Percentiles rank a stretch among this genome's conserved stretches.
Evolutionary conservation across 2,329 filamentous ascomycete genomes (phyloP).

Genomic region (Fusarium temperatum): DNA sequence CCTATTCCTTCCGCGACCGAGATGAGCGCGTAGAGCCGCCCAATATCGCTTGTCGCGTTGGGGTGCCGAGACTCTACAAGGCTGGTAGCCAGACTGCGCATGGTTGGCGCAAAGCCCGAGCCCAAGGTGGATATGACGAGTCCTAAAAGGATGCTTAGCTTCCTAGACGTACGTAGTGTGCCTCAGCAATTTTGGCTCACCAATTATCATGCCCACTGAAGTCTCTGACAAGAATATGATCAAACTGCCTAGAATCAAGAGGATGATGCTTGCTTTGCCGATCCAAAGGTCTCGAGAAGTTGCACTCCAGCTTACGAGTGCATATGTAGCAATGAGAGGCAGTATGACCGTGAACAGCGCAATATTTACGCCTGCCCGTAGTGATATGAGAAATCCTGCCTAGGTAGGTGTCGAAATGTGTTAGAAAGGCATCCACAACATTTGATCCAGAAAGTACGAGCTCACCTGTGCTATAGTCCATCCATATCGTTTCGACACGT

Average conservation of each 20-base stretch:
- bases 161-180: background rate
- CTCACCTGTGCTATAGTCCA: background rate
- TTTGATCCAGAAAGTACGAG: background rate
- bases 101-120: background rate
- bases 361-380: background rate
- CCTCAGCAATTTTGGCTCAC: background rate
- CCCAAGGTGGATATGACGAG: background rate
- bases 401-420: background rate
- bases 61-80: background rate
- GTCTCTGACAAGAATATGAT: background rate
- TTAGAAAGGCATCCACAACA: background rate
- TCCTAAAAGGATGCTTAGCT: background rate
- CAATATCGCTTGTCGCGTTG: background rate
- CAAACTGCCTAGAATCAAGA: background rate
- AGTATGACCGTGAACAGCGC: background rate
- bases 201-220: background rate
- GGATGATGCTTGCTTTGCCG: background rate
- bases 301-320: background rate
- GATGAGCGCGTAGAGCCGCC: background rate
- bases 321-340: background rate
- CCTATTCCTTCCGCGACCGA: background rate
- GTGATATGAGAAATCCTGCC: conserved; percentile 3
- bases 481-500: conserved; percentile 2
- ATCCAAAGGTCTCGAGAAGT: background rate
- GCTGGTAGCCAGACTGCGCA: background rate